These are phyloP conservation scores for Fusarium ramigenum DNA, from an alignment of 2,329 filamentous ascomycete genomes.

Conservation along the genomic window DNA sequence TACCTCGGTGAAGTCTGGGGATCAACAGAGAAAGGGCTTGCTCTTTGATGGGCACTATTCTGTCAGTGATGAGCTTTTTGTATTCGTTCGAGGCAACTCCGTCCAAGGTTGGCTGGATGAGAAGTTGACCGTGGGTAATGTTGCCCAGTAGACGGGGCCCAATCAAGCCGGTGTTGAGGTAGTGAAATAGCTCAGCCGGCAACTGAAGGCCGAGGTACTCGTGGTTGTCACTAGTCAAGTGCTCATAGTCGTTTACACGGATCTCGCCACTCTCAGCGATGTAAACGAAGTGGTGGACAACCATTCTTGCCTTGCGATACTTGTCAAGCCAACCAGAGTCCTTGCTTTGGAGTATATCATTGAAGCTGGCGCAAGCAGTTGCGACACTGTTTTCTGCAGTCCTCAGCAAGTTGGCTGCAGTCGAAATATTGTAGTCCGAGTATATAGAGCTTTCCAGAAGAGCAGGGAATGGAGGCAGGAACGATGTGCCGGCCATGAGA, in stretches of 20 bases:
- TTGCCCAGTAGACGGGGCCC: slow-evolving; percentile 82
- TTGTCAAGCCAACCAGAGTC: slow-evolving; percentile 83
- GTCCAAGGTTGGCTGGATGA: slow-evolving; percentile 85
- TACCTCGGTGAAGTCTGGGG: slow-evolving; percentile 82
- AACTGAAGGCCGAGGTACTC: slow-evolving; percentile 91
- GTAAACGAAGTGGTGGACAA: slow-evolving; percentile 87
- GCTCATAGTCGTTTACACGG: slow-evolving; percentile 75
- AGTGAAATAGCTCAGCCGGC: slow-evolving; percentile 89
- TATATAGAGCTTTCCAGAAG: slow-evolving; percentile 69
- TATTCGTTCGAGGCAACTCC: slow-evolving; percentile 84
- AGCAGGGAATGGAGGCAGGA: slow-evolving; percentile 81
- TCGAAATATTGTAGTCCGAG: slow-evolving; percentile 70
- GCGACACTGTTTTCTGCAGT: slow-evolving; percentile 75
- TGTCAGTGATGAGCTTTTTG: slow-evolving; percentile 77
- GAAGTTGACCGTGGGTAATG: slow-evolving; percentile 81
- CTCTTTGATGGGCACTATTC: slow-evolving; percentile 78
- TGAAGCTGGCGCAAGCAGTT: slow-evolving; percentile 78
- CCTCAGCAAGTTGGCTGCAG: slow-evolving; percentile 80
- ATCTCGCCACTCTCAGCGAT: slow-evolving; percentile 81
- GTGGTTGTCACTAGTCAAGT: slow-evolving; percentile 83
- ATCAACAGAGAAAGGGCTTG: slow-evolving; percentile 82
- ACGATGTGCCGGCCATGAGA: slow-evolving; percentile 83
- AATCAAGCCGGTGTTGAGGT: slow-evolving; percentile 84
- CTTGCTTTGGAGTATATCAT: slow-evolving; percentile 78
- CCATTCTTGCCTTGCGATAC: slow-evolving; percentile 86